Conservation (phyloP, 2,329 filamentous ascomycete genomes). For the Fusarium fracticaudum region DNA sequence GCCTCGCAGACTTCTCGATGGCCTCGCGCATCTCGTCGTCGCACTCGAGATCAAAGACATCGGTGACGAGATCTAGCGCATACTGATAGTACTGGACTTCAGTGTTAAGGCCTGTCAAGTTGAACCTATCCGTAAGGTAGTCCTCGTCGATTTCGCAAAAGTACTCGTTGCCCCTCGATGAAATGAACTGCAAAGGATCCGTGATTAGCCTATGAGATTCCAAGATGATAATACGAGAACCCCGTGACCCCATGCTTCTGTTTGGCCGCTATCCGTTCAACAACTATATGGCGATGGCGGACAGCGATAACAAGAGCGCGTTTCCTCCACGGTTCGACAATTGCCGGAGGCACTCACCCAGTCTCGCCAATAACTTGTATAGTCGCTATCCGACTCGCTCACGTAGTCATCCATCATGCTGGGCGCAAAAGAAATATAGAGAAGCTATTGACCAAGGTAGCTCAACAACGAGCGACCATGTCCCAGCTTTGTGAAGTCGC, state of each 20-base stretch:
- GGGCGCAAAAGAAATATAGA: conserved; percentile 15
- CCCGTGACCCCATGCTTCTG: conserved; percentile 22
- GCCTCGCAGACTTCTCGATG: conserved; percentile 95
- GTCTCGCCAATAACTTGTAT: conserved; percentile 98
- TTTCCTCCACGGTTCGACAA: not conserved
- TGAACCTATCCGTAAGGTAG: conserved; percentile 97
- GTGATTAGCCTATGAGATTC: conserved; percentile 25
- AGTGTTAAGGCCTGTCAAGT: conserved; percentile 94
- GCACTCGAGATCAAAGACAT: conserved; percentile 98
- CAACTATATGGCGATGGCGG: not conserved
- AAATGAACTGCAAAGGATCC: conserved; percentile 79
- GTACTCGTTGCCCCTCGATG: conserved; percentile 96
- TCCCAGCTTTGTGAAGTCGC: conserved; percentile 29
- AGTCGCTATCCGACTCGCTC: conserved; percentile 98
- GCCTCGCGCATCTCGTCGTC: conserved; percentile 98
- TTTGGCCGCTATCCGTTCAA: not conserved
- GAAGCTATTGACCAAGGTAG: conserved; percentile 25
- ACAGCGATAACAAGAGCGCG: conserved; percentile 1
- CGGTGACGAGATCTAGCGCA: conserved; percentile 94
- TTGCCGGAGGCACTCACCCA: conserved; percentile 75
- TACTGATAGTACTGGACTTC: conserved; percentile 99
- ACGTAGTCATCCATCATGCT: conserved; percentile 92
- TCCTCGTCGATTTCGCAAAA: conserved; percentile 99
- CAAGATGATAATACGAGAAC: not conserved
- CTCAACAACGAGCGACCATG: conserved; percentile 45